These are phyloP conservation scores for Phialophora chinensis DNA, from an alignment of 2,329 filamentous ascomycete genomes.

Conservation along the genomic window DNA sequence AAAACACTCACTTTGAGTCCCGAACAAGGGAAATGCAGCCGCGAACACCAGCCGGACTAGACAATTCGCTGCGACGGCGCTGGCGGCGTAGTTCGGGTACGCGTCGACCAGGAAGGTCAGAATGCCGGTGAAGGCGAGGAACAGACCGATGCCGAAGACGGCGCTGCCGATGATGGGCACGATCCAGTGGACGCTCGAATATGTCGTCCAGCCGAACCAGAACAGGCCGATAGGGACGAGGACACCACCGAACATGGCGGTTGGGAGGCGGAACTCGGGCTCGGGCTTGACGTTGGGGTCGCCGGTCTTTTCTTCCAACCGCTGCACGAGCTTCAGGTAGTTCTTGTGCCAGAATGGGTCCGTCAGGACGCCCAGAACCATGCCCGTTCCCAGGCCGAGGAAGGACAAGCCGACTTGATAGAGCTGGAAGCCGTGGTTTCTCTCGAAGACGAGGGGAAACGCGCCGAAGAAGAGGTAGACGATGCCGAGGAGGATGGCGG, in stretches of 20 bases:
- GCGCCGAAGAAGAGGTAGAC: slow-evolving; percentile 91
- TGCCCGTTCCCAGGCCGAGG: slow-evolving; percentile 56
- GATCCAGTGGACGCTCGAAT: slow-evolving; percentile 55
- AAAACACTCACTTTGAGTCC: slow-evolving; percentile 56
- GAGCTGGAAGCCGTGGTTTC: slow-evolving; percentile 49
- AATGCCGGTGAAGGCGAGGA: slow-evolving; percentile 58
- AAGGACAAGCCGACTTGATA: slow-evolving; percentile 43
- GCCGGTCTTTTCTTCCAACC: slow-evolving; percentile 44
- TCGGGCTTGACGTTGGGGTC: slow-evolving; percentile 51
- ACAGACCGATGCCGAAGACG: slow-evolving; percentile 56
- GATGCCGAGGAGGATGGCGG: slow-evolving; percentile 83
- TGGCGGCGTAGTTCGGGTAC: slow-evolving; percentile 53
- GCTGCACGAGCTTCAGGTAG: slow-evolving; percentile 34
- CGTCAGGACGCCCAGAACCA: slow-evolving; percentile 50
- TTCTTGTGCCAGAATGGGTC: slow-evolving; percentile 45
- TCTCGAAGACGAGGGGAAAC: slow-evolving; percentile 78
- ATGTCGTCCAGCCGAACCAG: slow-evolving; percentile 57
- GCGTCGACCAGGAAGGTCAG: slow-evolving; percentile 82
- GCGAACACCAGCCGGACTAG: slow-evolving; percentile 79
- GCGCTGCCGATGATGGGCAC: slow-evolving; percentile 48
- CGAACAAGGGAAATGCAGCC: slow-evolving; percentile 77
- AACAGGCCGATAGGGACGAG: slow-evolving; percentile 63
- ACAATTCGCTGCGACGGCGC: slow-evolving; percentile 79
- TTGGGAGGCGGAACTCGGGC: slow-evolving; percentile 58
- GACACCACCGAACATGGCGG: slow-evolving; percentile 57